These are phyloP conservation scores for Zalaria obscura DNA, from an alignment of 2,329 filamentous ascomycete species.

Conservation along the genomic window DNA sequence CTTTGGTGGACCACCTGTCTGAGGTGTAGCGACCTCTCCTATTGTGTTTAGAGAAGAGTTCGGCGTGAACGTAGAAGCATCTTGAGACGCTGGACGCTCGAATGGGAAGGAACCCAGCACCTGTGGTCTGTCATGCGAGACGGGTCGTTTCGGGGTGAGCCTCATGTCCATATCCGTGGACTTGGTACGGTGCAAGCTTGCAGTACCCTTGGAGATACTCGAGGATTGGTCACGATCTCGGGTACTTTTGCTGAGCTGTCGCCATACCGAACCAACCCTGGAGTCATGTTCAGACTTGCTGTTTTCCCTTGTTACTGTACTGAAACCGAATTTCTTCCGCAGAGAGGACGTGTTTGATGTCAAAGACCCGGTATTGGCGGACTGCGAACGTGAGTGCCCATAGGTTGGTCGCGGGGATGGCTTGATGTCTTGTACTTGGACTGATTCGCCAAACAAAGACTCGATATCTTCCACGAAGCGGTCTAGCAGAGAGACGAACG, in stretches of 20 bases:
- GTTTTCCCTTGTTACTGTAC: conserved; percentile 61
- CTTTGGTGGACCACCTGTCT: conserved; percentile 32
- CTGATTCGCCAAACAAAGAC: conserved; percentile 61
- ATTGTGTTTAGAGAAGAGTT: conserved; percentile 34
- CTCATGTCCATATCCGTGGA: conserved; percentile 57
- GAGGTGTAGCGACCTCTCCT: conserved; percentile 31
- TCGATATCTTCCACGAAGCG: conserved; percentile 82
- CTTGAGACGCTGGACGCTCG: conserved; percentile 29
- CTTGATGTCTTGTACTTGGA: conserved; percentile 3
- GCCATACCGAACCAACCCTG: conserved; percentile 64
- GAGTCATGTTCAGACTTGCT: conserved; percentile 59
- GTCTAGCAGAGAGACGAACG: conserved; percentile 81
- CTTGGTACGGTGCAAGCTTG: conserved; percentile 47
- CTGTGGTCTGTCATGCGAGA: conserved; percentile 10
- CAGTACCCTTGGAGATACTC: conserved; percentile 49
- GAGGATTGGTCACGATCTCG: conserved; percentile 46
- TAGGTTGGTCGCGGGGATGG: conserved; percentile 1
- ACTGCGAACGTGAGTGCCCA: conserved; percentile 36
- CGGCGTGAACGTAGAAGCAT: conserved; percentile 31
- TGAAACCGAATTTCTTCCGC: conserved; percentile 69
- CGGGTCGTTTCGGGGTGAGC: conserved; percentile 4
- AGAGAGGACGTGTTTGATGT: conserved; percentile 80
- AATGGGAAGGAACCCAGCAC: conserved; percentile 33
- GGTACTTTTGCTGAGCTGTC: conserved; percentile 71
- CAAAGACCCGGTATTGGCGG: conserved; percentile 57